A percentile compares a stretch with the other conserved stretches of the same genome.
These are phyloP conservation scores for Pythium aquatile DNA, from an alignment of 352 stramenopile species.

Conservation along the genomic window DNA sequence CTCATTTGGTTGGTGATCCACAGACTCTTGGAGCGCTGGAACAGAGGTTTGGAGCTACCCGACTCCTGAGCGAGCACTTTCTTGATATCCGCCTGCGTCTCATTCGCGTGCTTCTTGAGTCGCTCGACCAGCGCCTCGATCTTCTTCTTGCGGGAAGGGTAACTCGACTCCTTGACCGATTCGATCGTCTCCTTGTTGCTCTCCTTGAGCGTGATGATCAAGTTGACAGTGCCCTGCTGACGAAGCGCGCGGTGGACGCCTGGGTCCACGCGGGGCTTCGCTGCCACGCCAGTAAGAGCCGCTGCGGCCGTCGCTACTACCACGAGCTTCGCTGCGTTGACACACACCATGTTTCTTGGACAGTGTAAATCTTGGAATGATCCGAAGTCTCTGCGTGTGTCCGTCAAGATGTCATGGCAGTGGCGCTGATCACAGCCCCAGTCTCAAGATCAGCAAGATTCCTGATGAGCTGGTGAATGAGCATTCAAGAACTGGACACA, in stretches of 20 bases:
- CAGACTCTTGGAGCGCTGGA: conserved; percentile 14
- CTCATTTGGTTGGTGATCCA: conserved; percentile 33
- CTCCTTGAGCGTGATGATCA: conserved; percentile 32
- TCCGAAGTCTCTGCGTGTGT: neutral
- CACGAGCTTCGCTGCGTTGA: neutral
- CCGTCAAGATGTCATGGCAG: neutral
- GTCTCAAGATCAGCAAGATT: neutral
- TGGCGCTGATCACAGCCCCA: neutral
- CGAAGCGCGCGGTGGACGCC: conserved; percentile 30
- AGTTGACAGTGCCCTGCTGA: conserved; percentile 27
- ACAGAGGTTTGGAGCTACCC: neutral
- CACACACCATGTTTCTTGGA: neutral
- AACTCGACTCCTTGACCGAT: conserved; percentile 20
- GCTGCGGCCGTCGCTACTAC: neutral
- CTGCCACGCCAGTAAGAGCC: neutral
- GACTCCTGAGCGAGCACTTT: neutral
- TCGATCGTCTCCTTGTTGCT: conserved; percentile 9
- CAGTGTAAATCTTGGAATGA: conserved; percentile 1
- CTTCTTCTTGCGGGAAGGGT: conserved; percentile 15
- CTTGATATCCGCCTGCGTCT: conserved; percentile 3
- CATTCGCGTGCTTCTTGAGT: conserved; percentile 10
- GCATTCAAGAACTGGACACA: neutral
- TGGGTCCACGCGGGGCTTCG: conserved; percentile 15
- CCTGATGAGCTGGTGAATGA: neutral
- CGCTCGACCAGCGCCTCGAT: conserved; percentile 12